Conservation (phyloP, 2,329 filamentous ascomycete genomes). For the Thielaviopsis populi region DNA sequence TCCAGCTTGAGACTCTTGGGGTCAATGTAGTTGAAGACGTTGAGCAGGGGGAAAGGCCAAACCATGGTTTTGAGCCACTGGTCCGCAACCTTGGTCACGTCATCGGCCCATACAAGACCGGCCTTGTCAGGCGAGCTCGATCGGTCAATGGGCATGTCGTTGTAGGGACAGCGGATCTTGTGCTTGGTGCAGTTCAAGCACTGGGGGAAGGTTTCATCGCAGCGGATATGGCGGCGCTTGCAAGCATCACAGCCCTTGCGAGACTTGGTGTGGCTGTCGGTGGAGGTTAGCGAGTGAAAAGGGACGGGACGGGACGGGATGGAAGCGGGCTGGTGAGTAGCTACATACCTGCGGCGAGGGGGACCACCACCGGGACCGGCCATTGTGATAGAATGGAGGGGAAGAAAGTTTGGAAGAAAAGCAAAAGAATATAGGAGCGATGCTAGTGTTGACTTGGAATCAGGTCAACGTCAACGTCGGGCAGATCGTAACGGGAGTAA, state of each 20-base stretch:
- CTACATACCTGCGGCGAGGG: constrained; percentile 49
- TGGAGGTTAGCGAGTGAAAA: constrained; percentile 18
- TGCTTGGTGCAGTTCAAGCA: constrained; percentile 99
- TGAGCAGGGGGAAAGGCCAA: constrained; percentile 72
- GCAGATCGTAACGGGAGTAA: not conserved
- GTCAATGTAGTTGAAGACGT: constrained; percentile 58
- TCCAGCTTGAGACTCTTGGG: constrained; percentile 59
- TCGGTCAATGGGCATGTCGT: constrained; percentile 58
- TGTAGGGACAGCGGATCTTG: constrained; percentile 95
- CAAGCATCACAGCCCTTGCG: constrained; percentile 97
- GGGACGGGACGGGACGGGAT: not conserved
- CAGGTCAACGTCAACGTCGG: not conserved
- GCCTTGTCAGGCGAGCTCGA: constrained; percentile 46
- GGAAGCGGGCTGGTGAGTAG: constrained; percentile 14
- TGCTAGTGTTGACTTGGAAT: not conserved
- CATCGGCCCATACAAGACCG: constrained; percentile 70
- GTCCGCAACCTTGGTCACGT: constrained; percentile 67
- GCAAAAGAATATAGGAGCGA: constrained; percentile 1
- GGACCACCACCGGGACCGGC: constrained; percentile 90
- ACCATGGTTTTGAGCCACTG: constrained; percentile 58
- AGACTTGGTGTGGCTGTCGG: constrained; percentile 87
- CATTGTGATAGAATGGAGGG: constrained; percentile 40
- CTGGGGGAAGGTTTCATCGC: constrained; percentile 95
- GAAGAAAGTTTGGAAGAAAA: constrained; percentile 5
- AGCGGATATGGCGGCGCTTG: constrained; percentile 93